Conservation (phyloP, 306 rosid species). For the Trifolium pratense region DNA sequence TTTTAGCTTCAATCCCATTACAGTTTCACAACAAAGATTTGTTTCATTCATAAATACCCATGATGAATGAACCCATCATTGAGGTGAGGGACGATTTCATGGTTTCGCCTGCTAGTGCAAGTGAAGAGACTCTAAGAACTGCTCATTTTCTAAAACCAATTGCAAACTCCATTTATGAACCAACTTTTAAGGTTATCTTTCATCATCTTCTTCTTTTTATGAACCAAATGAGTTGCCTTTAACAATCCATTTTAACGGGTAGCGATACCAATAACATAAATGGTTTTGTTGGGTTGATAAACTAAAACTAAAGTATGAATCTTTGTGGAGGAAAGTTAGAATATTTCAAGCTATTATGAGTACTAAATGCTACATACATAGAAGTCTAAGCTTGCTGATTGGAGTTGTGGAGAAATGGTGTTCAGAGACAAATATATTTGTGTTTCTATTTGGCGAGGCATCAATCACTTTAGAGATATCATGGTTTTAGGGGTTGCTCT, state of each 20-base stretch:
- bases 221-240: constrained; percentile 38
- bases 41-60: no score
- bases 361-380: constrained; percentile 41
- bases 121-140: no score
- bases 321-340: constrained; percentile 51
- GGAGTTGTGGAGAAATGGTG: constrained; percentile 57
- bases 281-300: constrained; percentile 45
- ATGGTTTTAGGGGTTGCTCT: constrained; percentile 58
- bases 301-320: constrained; percentile 35
- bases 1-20: no score
- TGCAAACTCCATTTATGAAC: no score
- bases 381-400: no score
- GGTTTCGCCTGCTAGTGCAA: no score
- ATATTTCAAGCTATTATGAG: constrained; percentile 53
- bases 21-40: no score
- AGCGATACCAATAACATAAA: no score
- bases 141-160: no score
- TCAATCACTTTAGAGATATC: constrained; percentile 62
- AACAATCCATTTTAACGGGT: constrained; percentile 33
- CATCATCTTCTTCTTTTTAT: neutral
- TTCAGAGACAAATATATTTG: constrained; percentile 45
- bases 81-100: no score
- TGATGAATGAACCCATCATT: no score
- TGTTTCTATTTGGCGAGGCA: constrained; percentile 62
- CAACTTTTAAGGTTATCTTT: no score